Evolutionary conservation across 2,329 filamentous ascomycete genomes (phyloP).

Genomic region (Clonostachys chloroleuca): DNA sequence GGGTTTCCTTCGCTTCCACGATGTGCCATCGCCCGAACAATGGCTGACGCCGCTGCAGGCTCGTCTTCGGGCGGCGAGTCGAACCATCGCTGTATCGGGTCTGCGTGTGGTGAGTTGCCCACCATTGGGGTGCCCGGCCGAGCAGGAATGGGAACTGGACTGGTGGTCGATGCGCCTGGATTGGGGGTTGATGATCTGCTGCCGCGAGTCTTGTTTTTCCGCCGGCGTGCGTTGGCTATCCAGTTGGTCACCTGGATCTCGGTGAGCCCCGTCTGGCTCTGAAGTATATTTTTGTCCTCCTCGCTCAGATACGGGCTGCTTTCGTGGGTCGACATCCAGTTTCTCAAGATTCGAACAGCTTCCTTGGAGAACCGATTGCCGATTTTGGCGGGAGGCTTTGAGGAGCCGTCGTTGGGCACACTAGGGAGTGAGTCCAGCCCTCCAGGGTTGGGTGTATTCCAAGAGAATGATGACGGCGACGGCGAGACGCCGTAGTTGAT

Average conservation of each 20-base stretch:
- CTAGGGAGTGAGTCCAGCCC: too few relatives aligned
- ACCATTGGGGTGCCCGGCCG: conserved; percentile 20
- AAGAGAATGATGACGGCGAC: too few relatives aligned
- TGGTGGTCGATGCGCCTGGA: background rate
- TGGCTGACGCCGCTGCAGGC: background rate
- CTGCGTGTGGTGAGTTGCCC: too few relatives aligned
- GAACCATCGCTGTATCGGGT: conserved; percentile 2
- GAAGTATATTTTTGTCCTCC: conserved; percentile 71
- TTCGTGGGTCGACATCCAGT: conserved; percentile 72
- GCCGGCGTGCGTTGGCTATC: conserved; percentile 79
- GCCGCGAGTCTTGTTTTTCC: conserved; percentile 63
- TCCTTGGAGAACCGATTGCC: conserved; percentile 54
- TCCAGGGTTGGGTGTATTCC: too few relatives aligned
- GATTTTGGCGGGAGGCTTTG: background rate
- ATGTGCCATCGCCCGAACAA: background rate
- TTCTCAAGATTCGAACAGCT: conserved; percentile 70
- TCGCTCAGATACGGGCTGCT: conserved; percentile 80
- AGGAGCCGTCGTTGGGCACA: too few relatives aligned
- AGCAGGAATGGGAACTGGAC: conserved; percentile 52
- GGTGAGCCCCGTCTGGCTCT: conserved; percentile 69
- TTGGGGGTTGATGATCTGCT: conserved; percentile 53
- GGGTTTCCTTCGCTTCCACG: too few relatives aligned
- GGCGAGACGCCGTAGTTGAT: too few relatives aligned
- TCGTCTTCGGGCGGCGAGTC: conserved; percentile 3
- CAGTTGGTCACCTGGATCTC: conserved; percentile 80